Base-by-base conservation (phyloP, 306 rosid genomes). In the Vicia villosa region DNA sequence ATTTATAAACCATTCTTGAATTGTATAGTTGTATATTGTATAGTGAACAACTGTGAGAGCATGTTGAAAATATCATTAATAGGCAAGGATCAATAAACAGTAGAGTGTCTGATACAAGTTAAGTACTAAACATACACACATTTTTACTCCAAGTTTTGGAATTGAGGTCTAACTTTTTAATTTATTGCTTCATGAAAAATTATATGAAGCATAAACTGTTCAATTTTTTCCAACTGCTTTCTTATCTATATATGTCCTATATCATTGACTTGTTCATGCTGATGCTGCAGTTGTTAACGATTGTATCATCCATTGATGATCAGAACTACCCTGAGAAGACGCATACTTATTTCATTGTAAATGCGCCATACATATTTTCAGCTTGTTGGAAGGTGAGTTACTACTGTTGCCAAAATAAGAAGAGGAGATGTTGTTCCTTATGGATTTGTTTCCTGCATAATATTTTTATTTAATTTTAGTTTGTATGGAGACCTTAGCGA, bases 271-370 rank as follows among this genome's bases (percentile, higher is more conserved):
- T 73, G 85, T 69, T 71, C 65, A 42, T 75, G 57, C 63, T 76
- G 30, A 36, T 79, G 85, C 92, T 79, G 85, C 96, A 90, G 98
- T 70, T 94, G 78, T 58, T 94, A 76, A 85, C 96, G 52, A 84
- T 86, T 57, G 85, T 93, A 80, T 75, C 97, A 50, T 90, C 89
- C 79, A 86, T 94, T 62, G 98, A 94, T 81, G 98, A 94, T 79
- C 76, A 85, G 77, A 94, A 94, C 81, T 94, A 94, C 83, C 98
- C 97, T 10, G 98, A 94, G 91, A 94, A 74, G 87, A 81, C 97
- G 57, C 79, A 86, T 65, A 72, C 98, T 32, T 94, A 94, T 81
- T 94, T 83, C 83, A 74, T 94, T 54, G 97, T 85, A 72, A 94
- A 94, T 76, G 89, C 55, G 40, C 97, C 98, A 0, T 90, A 88